These are phyloP conservation scores for Rhinocladiella similis DNA, from an alignment of 2,329 filamentous ascomycete species.

Conservation along the genomic window DNA sequence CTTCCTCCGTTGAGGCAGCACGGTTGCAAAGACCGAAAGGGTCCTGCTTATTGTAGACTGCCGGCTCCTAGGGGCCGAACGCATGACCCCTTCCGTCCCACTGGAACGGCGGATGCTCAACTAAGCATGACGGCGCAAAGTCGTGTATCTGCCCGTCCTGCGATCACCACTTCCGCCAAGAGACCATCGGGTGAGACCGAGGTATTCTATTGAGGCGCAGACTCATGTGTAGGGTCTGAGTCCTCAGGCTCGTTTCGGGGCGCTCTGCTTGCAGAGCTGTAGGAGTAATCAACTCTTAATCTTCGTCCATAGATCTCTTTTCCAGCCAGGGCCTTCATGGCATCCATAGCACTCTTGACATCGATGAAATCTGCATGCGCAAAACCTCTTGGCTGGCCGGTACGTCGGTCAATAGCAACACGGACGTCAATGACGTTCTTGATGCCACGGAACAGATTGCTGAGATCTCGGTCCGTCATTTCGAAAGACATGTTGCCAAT, in stretches of 20 bases:
- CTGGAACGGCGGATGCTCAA: too few relatives aligned
- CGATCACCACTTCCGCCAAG: neutral
- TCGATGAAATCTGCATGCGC: constrained; percentile 79
- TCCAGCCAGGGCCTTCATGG: constrained; percentile 55
- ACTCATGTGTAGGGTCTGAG: neutral
- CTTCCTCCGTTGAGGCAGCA: neutral
- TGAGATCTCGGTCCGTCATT: constrained; percentile 79
- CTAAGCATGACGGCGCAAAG: too few relatives aligned
- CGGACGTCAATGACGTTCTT: constrained; percentile 72
- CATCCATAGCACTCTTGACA: constrained; percentile 63
- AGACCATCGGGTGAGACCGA: neutral
- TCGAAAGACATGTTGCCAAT: constrained; percentile 86
- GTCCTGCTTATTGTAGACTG: too few relatives aligned
- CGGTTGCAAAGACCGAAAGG: neutral
- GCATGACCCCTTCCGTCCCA: too few relatives aligned
- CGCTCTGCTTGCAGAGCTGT: constrained; percentile 21
- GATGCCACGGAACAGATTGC: constrained; percentile 71
- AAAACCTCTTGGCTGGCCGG: constrained; percentile 79
- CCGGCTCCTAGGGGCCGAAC: too few relatives aligned
- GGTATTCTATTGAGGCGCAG: neutral
- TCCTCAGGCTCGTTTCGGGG: constrained; percentile 20
- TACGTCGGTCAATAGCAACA: constrained; percentile 77
- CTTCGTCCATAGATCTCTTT: constrained; percentile 65
- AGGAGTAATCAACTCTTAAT: constrained; percentile 64
- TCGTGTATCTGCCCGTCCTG: neutral